Evolutionary conservation across 768 basidiomycete species (phyloP), one percentile per base, ranked within the genome.

Genomic region (Podaxis sp.): DNA sequence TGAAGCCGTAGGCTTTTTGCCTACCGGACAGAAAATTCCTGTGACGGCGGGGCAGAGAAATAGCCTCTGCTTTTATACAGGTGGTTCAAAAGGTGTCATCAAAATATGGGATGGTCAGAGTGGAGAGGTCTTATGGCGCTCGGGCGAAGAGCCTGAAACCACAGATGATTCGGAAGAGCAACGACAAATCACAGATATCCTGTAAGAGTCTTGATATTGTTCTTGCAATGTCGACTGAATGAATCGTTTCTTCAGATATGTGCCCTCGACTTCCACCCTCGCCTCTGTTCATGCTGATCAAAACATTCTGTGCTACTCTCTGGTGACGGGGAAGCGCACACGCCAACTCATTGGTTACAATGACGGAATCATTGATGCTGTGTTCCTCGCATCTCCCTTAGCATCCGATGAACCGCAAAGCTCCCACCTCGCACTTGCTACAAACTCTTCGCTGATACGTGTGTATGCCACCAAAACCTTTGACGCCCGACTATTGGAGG

Each of bases 331-430:
- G 36, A 77, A 82, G 8, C 76, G 92, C 26, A 78, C 82, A 2
- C 89, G 91, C 17, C 96, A 98, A 68, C 77, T 99, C 67, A 88
- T 99, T 68, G 97, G 97, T 0, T 99, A 90, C 82, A 99, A 99
- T 73, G 97, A 99, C 75, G 96, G 99, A 75, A 95, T 99, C 67
- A 90, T 98, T 56, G 97, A 99, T 69, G 85, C 88, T 4, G 80
- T 84, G 28, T 93, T 95, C 76, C 82, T 99, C 63, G 84, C 84
- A 50, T 72, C 78, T 22, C 69, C 66, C 6, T 67, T 66, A 30
- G 65, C 69, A 5, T 33, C 66, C 0, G 56, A 72, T 1, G 68
- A 65, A 38, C 62, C 65, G 24, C 72, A 71, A 57, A 92, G 95
- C 72, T 82, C 87, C 1, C 89, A 93, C 68, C 77, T 99, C 36